Percentiles rank a stretch among this genome's conserved stretches.
Evolutionary conservation across 2,329 filamentous ascomycete species (phyloP).

Genomic region (Xylaria sp.): DNA sequence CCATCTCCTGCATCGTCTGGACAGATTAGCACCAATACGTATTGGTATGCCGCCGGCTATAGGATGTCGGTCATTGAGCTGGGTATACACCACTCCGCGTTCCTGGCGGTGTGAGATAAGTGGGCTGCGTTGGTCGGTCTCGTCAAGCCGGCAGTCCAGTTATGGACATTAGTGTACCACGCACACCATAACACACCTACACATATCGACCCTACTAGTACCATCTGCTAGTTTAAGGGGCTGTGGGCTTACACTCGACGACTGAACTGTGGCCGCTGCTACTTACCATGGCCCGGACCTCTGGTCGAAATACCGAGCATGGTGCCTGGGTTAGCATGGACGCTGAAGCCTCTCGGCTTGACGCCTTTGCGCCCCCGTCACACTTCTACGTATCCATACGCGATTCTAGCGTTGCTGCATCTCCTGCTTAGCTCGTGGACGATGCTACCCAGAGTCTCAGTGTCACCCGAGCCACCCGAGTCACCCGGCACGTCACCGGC

Average conservation of each 20-base stretch:
- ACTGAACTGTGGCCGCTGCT: background rate
- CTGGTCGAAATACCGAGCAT: background rate
- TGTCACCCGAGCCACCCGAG: background rate
- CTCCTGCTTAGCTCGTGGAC: slow-evolving; percentile 16
- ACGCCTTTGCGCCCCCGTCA: background rate
- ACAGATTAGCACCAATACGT: slow-evolving; percentile 26
- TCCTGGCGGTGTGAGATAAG: slow-evolving; percentile 19
- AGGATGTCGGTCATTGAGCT: slow-evolving; percentile 11
- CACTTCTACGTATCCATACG: slow-evolving; percentile 18
- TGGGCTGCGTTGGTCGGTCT: slow-evolving; percentile 19
- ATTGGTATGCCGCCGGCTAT: slow-evolving; percentile 19
- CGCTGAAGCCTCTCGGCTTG: background rate
- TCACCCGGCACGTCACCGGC: background rate
- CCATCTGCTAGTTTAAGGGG: slow-evolving; percentile 17
- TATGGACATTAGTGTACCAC: background rate
- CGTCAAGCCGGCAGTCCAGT: slow-evolving; percentile 6
- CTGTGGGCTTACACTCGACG: background rate
- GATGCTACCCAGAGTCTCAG: slow-evolving; percentile 7
- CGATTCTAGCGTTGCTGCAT: slow-evolving; percentile 16
- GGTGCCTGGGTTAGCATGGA: background rate
- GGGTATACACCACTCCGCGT: background rate
- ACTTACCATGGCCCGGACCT: background rate
- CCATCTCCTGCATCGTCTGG: background rate
- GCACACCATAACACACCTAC: background rate
- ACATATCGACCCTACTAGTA: background rate